phyloP scores from a whole-genome alignment of 257 asterid genomes.

The Striga asiatica region DNA sequence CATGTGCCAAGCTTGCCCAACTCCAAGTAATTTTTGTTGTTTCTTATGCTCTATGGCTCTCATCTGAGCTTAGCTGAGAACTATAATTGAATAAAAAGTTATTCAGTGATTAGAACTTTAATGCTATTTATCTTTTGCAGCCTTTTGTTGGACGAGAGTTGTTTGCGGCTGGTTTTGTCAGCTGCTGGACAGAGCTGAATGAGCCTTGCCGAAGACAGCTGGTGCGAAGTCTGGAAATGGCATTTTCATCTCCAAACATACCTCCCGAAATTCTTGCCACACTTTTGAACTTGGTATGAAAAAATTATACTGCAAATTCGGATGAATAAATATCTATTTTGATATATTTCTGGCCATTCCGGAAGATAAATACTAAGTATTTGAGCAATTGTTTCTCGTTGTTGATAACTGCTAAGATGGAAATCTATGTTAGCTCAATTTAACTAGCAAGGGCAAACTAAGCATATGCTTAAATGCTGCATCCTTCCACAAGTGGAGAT shows the following conservation, averaged over 20 bases:
- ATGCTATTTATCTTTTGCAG: slow-evolving; percentile 39
- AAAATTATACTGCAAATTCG: not conserved
- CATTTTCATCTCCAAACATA: slow-evolving; percentile 94
- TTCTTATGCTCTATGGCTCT: slow-evolving; percentile 8
- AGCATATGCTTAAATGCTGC: not conserved
- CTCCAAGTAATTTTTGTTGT: slow-evolving; percentile 49
- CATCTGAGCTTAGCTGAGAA: slow-evolving; percentile 9
- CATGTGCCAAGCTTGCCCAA: slow-evolving; percentile 95
- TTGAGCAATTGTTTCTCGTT: not conserved
- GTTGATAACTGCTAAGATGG: slow-evolving; percentile 6
- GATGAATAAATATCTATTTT: not conserved
- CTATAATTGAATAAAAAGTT: slow-evolving; percentile 5
- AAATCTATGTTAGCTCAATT: not conserved
- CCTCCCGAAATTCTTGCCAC: slow-evolving; percentile 98
- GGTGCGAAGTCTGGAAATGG: slow-evolving; percentile 94
- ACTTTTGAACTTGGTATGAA: slow-evolving; percentile 81
- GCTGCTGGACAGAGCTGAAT: slow-evolving; percentile 94
- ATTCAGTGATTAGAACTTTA: slow-evolving; percentile 12
- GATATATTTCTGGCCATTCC: too few species aligned
- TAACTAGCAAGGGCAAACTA: not conserved
- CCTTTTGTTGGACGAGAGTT: slow-evolving; percentile 97
- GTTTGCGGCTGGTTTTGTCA: slow-evolving; percentile 99
- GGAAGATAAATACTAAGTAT: not conserved
- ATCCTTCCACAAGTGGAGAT: not conserved
- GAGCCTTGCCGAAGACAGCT: slow-evolving; percentile 73